Evolutionary conservation across 2,329 filamentous ascomycete species (phyloP).

Genomic region (Penicillium sp.): DNA sequence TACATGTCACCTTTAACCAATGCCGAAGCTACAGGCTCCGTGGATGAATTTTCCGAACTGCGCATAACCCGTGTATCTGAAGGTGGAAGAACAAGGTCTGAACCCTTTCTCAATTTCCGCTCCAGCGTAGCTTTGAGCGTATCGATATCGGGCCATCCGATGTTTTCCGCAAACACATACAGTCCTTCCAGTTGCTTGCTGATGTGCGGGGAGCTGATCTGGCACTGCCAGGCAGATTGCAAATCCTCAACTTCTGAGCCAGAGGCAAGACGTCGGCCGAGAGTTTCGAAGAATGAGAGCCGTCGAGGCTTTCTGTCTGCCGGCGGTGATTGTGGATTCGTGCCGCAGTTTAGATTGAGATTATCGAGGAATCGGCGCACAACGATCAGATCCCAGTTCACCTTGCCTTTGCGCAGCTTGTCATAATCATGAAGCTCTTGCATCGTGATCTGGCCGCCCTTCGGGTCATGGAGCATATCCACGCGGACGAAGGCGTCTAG

Average conservation of each 20-base stretch:
- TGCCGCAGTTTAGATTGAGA: slow-evolving; percentile 36
- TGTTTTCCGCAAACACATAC: slow-evolving; percentile 45
- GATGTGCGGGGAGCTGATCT: slow-evolving; percentile 34
- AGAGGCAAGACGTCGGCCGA: slow-evolving; percentile 19
- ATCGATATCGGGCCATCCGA: slow-evolving; percentile 47
- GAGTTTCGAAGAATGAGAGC: slow-evolving; percentile 23
- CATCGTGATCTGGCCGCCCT: slow-evolving; percentile 38
- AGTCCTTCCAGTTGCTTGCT: slow-evolving; percentile 47
- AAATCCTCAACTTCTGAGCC: slow-evolving; percentile 7
- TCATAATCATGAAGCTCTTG: slow-evolving; percentile 45
- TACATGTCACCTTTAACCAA: slow-evolving; percentile 29
- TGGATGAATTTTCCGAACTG: slow-evolving; percentile 6
- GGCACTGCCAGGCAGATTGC: slow-evolving; percentile 32
- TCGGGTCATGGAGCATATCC: slow-evolving; percentile 37
- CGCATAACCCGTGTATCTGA: slow-evolving; percentile 9
- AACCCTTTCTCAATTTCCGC: slow-evolving; percentile 29
- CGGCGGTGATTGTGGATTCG: slow-evolving; percentile 5
- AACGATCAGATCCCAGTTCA: slow-evolving; percentile 53
- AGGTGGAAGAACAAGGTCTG: slow-evolving; percentile 9
- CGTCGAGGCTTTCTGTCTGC: slow-evolving; percentile 12
- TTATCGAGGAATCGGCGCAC: slow-evolving; percentile 50
- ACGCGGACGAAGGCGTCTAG: slow-evolving; percentile 45
- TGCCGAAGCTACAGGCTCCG: not conserved
- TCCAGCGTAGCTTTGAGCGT: slow-evolving; percentile 35
- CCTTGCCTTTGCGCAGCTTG: slow-evolving; percentile 46